Conservation (phyloP, 306 rosid species). For the Geum urbanum region DNA sequence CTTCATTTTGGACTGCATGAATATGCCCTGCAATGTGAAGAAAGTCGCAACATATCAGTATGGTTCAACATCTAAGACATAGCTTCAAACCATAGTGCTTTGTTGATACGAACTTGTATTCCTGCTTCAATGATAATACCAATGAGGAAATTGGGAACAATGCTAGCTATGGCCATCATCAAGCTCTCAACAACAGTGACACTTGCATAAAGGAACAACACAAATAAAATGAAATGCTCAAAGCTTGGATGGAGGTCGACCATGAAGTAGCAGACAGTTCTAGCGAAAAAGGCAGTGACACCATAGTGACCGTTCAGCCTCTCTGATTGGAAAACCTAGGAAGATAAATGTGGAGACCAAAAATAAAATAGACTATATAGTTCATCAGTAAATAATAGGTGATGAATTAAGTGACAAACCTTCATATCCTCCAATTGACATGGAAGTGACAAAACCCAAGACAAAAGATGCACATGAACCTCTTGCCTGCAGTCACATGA, state of each 20-base stretch:
- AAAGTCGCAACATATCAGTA: no score
- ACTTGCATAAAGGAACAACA: slow-evolving; percentile 86
- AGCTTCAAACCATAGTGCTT: no score
- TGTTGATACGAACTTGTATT: slow-evolving; percentile 56
- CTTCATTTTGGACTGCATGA: no score
- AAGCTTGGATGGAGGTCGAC: slow-evolving; percentile 37
- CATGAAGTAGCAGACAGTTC: slow-evolving; percentile 46
- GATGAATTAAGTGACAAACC: slow-evolving; percentile 28
- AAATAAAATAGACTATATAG: not conserved
- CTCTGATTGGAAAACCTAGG: slow-evolving; percentile 46
- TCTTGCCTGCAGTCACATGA: slow-evolving; percentile 58
- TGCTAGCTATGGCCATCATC: slow-evolving; percentile 97
- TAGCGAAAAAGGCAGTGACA: slow-evolving; percentile 38
- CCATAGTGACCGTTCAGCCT: slow-evolving; percentile 63
- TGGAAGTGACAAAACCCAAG: slow-evolving; percentile 84
- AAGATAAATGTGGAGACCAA: not conserved
- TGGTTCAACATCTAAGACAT: no score
- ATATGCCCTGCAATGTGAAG: no score
- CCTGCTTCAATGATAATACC: slow-evolving; percentile 98
- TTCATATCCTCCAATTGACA: slow-evolving; percentile 69
- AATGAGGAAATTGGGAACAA: slow-evolving; percentile 96
- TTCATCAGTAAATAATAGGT: not conserved
- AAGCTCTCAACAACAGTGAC: slow-evolving; percentile 96
- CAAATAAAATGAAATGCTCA: slow-evolving; percentile 66
- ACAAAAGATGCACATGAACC: slow-evolving; percentile 99